Conservation (phyloP, 2,329 filamentous ascomycete genomes). For the Trichophyton schoenleinii region DNA sequence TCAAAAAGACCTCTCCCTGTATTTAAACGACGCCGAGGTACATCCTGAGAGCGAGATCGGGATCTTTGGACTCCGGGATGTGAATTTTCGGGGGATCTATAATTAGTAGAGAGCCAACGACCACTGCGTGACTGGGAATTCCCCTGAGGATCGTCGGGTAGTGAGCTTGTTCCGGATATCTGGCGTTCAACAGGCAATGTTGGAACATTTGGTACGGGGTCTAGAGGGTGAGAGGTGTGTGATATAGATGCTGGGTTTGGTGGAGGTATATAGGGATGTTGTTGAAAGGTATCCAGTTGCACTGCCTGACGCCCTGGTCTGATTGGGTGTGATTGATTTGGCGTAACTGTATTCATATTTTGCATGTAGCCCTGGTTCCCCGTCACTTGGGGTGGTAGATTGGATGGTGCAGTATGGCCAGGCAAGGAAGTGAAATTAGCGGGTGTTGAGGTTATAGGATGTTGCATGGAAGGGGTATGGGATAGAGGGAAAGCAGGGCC, state of each 20-base stretch:
- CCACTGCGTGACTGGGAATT: background rate
- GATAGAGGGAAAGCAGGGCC: background rate
- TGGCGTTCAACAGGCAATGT: background rate
- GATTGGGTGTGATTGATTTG: background rate
- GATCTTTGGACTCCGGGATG: constrained; percentile 8
- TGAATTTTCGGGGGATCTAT: background rate
- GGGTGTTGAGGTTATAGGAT: background rate
- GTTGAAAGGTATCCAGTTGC: background rate
- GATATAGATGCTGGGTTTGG: background rate
- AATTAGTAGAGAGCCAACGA: constrained; percentile 7
- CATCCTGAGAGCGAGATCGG: constrained; percentile 16
- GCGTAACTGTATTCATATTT: background rate
- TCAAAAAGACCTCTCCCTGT: constrained; percentile 7
- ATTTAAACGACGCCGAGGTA: constrained; percentile 8
- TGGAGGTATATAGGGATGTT: background rate
- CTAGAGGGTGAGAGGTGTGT: background rate
- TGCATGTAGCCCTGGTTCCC: background rate
- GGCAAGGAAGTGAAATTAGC: background rate
- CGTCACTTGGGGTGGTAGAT: background rate
- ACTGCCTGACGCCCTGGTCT: background rate
- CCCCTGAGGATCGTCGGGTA: constrained; percentile 10
- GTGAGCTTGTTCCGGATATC: constrained; percentile 9
- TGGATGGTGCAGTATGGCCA: background rate
- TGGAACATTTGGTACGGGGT: background rate
- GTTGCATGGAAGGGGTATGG: background rate